These are phyloP conservation scores for Agrocybe praecox DNA, from an alignment of 768 basidiomycete species.

Conservation along the genomic window DNA sequence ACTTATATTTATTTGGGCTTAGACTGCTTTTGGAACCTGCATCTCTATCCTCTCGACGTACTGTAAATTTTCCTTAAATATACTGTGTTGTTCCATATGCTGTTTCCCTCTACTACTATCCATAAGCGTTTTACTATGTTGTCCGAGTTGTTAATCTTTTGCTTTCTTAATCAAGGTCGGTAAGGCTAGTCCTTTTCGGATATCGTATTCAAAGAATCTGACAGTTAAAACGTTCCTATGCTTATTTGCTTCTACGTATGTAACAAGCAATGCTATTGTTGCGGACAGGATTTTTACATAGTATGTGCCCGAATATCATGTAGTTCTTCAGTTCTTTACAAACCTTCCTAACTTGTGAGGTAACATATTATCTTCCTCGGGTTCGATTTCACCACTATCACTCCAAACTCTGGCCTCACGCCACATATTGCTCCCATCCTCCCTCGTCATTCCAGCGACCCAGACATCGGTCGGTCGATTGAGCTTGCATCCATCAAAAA, in stretches of 20 bases:
- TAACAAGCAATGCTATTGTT: too few relatives aligned
- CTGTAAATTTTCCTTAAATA: neutral
- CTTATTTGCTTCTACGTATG: too few relatives aligned
- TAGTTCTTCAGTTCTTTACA: constrained; percentile 41
- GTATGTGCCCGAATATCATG: too few relatives aligned
- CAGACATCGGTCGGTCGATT: constrained; percentile 57
- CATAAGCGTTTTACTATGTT: too few relatives aligned
- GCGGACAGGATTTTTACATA: too few relatives aligned
- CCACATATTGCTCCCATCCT: constrained; percentile 49
- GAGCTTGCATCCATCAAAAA: constrained; percentile 65
- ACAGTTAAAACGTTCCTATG: too few relatives aligned
- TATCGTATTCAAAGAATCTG: too few relatives aligned
- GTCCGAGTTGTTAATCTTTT: too few relatives aligned
- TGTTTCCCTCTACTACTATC: too few relatives aligned
- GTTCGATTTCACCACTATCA: constrained; percentile 44
- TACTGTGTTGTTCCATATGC: neutral
- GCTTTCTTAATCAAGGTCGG: too few relatives aligned
- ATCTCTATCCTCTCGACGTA: neutral
- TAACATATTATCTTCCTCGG: constrained; percentile 54
- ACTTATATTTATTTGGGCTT: neutral
- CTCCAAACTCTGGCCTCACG: constrained; percentile 23
- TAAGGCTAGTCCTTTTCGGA: too few relatives aligned
- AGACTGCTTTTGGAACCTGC: neutral
- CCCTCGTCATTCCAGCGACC: constrained; percentile 36
- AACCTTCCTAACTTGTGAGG: constrained; percentile 60